Percentiles rank a stretch among this genome's conserved stretches.
Evolutionary conservation across 495 filamentous ascomycete genomes (phyloP).

Genomic region (Lepraria neglecta): DNA sequence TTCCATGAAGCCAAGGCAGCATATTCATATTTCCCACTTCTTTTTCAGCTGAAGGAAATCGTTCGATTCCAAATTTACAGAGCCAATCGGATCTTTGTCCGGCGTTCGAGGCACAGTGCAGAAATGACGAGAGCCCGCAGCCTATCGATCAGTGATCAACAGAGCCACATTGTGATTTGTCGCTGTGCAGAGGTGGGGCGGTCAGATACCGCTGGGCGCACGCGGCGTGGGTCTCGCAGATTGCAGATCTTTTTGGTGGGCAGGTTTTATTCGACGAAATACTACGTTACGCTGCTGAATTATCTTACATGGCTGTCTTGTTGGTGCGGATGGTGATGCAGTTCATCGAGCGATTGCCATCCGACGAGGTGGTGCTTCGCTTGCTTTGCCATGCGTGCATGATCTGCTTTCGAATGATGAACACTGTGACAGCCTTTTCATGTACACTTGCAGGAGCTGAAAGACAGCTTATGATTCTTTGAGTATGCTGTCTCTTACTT

Average conservation of each 20-base stretch:
- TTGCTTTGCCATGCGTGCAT: not conserved
- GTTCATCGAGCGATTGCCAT: slow-evolving; percentile 4
- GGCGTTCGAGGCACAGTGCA: too few relatives aligned
- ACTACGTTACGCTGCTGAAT: too few relatives aligned
- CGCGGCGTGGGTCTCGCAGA: not conserved
- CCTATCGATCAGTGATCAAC: too few relatives aligned
- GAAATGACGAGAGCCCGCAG: too few relatives aligned
- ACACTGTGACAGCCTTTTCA: not conserved
- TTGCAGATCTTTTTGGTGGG: not conserved
- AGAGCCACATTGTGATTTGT: too few relatives aligned
- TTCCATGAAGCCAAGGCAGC: too few relatives aligned
- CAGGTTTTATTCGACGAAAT: not conserved
- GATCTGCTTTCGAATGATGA: not conserved
- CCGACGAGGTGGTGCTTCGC: not conserved
- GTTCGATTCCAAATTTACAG: too few relatives aligned
- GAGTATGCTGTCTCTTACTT: not conserved
- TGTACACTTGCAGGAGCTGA: not conserved
- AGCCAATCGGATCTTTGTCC: too few relatives aligned
- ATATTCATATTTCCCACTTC: too few relatives aligned
- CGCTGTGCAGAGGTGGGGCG: not conserved
- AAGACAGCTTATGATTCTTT: not conserved
- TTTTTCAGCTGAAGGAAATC: too few relatives aligned
- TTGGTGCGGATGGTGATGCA: not conserved
- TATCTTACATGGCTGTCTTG: not conserved
- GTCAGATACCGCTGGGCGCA: not conserved